A percentile compares a stretch with the other conserved stretches of the same genome.
Evolutionary conservation across 345 rosid genomes (phyloP).

Genomic region (Viola odorata): DNA sequence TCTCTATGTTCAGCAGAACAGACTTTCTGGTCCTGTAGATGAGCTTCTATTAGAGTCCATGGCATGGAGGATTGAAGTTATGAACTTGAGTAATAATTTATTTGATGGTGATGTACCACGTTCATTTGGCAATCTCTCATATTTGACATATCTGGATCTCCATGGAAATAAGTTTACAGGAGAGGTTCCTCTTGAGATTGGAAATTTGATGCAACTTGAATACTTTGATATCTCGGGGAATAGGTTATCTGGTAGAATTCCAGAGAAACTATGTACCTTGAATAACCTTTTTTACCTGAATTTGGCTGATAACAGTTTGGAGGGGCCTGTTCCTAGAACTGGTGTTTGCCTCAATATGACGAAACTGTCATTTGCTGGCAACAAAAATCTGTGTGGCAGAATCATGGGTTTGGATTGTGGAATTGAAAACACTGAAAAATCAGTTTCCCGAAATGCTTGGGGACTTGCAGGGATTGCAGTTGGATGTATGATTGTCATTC

Average conservation of each 20-base stretch:
- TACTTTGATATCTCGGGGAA: conserved; percentile 60
- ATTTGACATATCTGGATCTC: conserved; percentile 58
- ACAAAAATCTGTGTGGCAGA: conserved; percentile 56
- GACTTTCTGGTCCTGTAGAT: conserved; percentile 43
- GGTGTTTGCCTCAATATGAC: conserved; percentile 60
- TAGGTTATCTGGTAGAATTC: conserved; percentile 56
- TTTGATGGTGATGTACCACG: conserved; percentile 49
- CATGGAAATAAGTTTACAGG: conserved; percentile 55
- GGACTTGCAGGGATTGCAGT: conserved; percentile 39
- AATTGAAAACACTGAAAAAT: conserved; percentile 27
- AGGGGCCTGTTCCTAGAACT: conserved; percentile 51
- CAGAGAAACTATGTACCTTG: conserved; percentile 48
- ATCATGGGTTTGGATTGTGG: conserved; percentile 42
- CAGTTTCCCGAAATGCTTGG: conserved; percentile 41
- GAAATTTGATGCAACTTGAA: conserved; percentile 58
- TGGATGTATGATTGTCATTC: conserved; percentile 36
- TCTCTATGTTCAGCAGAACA: conserved; percentile 62
- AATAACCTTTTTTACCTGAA: conserved; percentile 39
- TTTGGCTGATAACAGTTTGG: conserved; percentile 48
- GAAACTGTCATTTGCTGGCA: conserved; percentile 43
- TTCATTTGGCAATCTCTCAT: conserved; percentile 60
- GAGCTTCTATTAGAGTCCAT: conserved; percentile 37
- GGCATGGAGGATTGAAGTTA: conserved; percentile 58
- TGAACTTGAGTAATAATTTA: conserved; percentile 60
- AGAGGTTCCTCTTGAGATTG: conserved; percentile 52